Evolutionary conservation across 306 rosid species (phyloP).

Genomic region (Gastrolobium villosum): DNA sequence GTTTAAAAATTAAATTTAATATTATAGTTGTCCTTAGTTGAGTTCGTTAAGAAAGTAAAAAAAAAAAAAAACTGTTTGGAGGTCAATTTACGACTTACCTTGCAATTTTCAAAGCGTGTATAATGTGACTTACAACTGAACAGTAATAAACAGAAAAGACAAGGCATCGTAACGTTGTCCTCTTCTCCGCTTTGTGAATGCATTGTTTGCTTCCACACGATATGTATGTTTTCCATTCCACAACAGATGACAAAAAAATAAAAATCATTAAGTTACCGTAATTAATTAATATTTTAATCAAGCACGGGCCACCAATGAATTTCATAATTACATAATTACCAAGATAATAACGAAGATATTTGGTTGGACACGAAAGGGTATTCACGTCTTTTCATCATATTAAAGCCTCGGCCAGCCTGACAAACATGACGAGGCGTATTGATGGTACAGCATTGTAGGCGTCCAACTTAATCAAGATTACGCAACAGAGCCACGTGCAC

Average conservation of each 20-base stretch:
- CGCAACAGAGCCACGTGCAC: constrained; percentile 58
- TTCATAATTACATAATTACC: not conserved
- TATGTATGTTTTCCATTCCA: not conserved
- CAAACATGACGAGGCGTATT: constrained; percentile 24
- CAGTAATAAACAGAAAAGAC: no score
- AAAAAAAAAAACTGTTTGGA: no score
- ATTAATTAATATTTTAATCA: not conserved
- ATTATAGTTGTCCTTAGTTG: no score
- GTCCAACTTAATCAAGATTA: constrained; percentile 37
- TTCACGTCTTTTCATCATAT: constrained; percentile 7
- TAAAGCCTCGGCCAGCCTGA: constrained; percentile 22
- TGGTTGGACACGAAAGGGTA: constrained; percentile 2
- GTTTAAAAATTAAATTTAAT: no score
- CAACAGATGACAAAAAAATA: not conserved
- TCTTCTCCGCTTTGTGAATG: not conserved
- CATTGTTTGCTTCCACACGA: not conserved
- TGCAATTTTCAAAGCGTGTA: no score
- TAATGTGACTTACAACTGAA: no score
- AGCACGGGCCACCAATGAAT: not conserved
- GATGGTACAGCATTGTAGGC: constrained; percentile 48
- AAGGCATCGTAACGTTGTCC: no score
- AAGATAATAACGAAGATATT: not conserved
- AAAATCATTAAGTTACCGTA: not conserved
- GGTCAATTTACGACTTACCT: no score
- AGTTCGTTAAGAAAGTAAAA: no score